Conservation (phyloP, 192 early-diverging fungal genomes). For the Powellomyces hirtus region DNA sequence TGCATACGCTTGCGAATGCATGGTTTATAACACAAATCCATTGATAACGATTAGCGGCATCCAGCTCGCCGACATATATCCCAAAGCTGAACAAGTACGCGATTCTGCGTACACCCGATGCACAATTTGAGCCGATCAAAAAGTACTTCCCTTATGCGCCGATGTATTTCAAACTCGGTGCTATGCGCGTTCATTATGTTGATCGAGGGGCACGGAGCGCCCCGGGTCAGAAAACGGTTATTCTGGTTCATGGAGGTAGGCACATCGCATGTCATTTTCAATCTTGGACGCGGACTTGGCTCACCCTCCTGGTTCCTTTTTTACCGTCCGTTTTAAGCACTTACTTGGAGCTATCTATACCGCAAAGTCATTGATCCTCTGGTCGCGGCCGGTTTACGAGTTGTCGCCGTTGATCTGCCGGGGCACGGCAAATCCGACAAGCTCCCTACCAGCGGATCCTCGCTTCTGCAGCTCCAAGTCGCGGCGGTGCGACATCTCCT, state of each 20-base stretch:
- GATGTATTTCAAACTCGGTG: conserved; percentile 22
- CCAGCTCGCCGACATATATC: background rate
- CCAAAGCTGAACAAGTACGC: conserved; percentile 14
- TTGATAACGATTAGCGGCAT: background rate
- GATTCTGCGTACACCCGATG: conserved; percentile 8
- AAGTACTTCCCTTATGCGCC: background rate
- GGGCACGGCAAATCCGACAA: conserved; percentile 31
- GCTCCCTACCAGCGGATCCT: background rate
- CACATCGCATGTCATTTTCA: no score
- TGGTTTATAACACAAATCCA: no score
- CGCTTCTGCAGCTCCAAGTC: conserved; percentile 6
- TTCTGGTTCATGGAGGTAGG: conserved; percentile 27
- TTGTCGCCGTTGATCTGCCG: conserved; percentile 29
- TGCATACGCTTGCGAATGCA: background rate
- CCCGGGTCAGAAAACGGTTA: conserved; percentile 1
- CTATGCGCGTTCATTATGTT: conserved; percentile 17
- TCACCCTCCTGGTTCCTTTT: no score
- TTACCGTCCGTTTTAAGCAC: no score
- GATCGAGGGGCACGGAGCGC: background rate
- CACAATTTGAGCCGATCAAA: background rate
- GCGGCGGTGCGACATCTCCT: conserved; percentile 15
- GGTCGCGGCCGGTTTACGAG: conserved; percentile 15
- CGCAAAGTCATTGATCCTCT: conserved; percentile 19
- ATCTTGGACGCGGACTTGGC: no score
- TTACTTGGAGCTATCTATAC: conserved; percentile 26